phyloP scores from a whole-genome alignment of 768 basidiomycete species.

The Trametes cingulata region DNA sequence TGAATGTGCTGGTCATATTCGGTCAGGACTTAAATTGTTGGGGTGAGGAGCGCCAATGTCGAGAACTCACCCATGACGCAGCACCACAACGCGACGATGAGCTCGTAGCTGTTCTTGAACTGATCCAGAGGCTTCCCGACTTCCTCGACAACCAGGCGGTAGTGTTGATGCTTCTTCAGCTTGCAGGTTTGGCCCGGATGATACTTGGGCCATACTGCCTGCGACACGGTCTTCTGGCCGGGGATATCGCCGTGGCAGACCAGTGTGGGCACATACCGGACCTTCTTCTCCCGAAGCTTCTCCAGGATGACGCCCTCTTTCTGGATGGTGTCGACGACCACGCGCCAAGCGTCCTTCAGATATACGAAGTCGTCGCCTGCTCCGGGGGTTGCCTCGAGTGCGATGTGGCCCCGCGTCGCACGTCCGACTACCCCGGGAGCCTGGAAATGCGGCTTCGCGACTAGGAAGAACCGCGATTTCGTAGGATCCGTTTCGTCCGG shows the following conservation, averaged over 20 bases:
- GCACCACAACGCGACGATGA: neutral
- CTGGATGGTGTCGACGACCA: neutral
- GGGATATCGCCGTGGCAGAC: conserved; percentile 6
- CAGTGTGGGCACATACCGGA: neutral
- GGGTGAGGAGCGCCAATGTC: neutral
- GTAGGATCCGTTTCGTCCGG: neutral
- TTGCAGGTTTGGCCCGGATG: neutral
- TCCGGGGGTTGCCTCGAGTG: neutral
- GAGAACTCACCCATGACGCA: neutral
- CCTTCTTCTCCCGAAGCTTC: neutral
- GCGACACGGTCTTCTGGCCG: neutral
- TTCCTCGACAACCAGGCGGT: conserved; percentile 19
- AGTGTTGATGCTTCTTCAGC: conserved; percentile 14
- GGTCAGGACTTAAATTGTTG: neutral
- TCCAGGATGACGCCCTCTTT: conserved; percentile 8
- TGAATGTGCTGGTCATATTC: neutral
- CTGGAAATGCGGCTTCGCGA: conserved; percentile 8
- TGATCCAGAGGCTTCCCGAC: conserved; percentile 11
- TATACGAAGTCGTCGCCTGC: neutral
- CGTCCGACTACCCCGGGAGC: conserved; percentile 7
- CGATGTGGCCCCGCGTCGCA: conserved; percentile 17
- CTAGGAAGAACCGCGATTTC: conserved; percentile 5
- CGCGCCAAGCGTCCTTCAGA: conserved; percentile 20
- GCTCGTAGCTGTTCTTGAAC: neutral
- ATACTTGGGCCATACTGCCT: neutral